Evolutionary conservation across 306 rosid species (phyloP), one percentile per base, ranked within the genome.

Genomic region (Corylus avellana): DNA sequence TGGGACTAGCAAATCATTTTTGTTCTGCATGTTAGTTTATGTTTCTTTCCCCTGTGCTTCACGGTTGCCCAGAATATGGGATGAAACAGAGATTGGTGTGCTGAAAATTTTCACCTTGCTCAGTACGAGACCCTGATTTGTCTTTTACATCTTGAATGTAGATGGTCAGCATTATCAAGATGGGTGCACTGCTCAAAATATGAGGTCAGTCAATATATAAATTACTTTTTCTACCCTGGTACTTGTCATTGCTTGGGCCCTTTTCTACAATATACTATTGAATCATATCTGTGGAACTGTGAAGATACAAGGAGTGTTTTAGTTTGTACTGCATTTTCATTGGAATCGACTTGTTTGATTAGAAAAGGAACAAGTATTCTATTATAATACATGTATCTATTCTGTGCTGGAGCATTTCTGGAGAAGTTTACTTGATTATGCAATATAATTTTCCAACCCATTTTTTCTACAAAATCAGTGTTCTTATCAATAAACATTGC

Each of bases 101-200:
- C 29, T 16, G 4, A 81, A 53, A 47, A 37, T 66, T 55, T 58
- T 70, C 37, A 49, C 53, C 39, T 67, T 84, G 57, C 73, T 25
- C 63, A 72, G 49, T 67, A 69, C 66, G 71, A 49, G 51, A 76
- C 74, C 50, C 81, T 75, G 54, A 73, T 77, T 51, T 69, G 73
- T 58, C 68, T 71, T 78, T 86, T 46, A 50, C 67, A 37, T 82
- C 66, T 79, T 46, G 69, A 70, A 75, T 81, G 64, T 80, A 94
- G 98, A 86, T 94, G 98, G 97, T 44, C 91, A 25, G 74, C 97
- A 62, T 51, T 94, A 77, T 84, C 97, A 84, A 89, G 98, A 88
- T 92, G 92, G 98, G 93, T 86, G 79, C 91, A 92, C 83, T 94
- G 98, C 86, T 92, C 98, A 46, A 92, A 94, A 81, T 92, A 77